phyloP scores from a whole-genome alignment of 2,329 filamentous ascomycete species.

The Trichophyton schoenleinii region DNA sequence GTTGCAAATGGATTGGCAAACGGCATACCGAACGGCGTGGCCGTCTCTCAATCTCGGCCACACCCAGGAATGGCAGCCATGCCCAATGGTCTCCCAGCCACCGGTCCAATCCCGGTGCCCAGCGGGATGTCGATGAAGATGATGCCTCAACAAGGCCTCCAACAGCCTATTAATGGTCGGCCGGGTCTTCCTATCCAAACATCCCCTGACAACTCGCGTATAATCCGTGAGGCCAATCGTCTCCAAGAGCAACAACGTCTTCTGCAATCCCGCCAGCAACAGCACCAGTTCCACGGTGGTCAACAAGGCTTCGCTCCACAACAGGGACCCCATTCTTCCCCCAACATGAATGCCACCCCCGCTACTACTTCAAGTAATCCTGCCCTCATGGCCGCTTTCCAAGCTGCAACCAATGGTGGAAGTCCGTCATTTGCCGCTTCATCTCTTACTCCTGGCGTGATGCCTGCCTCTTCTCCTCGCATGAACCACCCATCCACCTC shows the following conservation, averaged over 20 bases:
- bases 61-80: conserved; percentile 31
- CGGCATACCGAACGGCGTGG: conserved; percentile 19
- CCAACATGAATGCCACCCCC: conserved; percentile 35
- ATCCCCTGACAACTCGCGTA: conserved; percentile 36
- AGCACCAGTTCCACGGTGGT: conserved; percentile 26
- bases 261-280: conserved; percentile 41
- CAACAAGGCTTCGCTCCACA: conserved; percentile 29
- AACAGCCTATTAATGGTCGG: conserved; percentile 28
- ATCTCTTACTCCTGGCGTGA: conserved; percentile 20
- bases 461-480: conserved; percentile 36
- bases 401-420: conserved; percentile 27
- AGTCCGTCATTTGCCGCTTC: conserved; percentile 33
- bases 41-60: conserved; percentile 26
- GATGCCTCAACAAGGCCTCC: conserved; percentile 47
- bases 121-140: conserved; percentile 47
- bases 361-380: conserved; percentile 27
- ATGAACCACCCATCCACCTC: conserved; percentile 33
- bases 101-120: conserved; percentile 38
- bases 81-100: conserved; percentile 30
- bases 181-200: conserved; percentile 43
- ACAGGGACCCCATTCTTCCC: conserved; percentile 29
- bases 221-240: conserved; percentile 37
- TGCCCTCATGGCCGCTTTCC: conserved; percentile 35
- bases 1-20: conserved; percentile 11
- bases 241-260: conserved; percentile 46